phyloP scores from a whole-genome alignment of 306 rosid species.

The Medicago lupulina region DNA sequence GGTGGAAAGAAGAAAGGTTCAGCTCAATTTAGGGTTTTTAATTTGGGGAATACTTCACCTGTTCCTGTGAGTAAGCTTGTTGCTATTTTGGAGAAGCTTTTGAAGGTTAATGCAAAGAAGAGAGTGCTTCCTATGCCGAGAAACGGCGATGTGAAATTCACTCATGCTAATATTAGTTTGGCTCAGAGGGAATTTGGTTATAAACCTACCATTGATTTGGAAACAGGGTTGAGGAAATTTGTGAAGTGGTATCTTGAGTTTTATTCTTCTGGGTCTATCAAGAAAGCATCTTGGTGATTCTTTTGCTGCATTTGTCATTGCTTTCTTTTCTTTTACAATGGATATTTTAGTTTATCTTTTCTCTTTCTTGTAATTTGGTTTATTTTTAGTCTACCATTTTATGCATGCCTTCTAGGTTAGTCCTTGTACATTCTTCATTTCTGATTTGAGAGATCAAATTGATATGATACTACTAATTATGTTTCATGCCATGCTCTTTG shows the following conservation, averaged over 20 bases:
- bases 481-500: constrained; percentile 44
- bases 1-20: constrained; percentile 84
- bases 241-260: constrained; percentile 75
- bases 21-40: constrained; percentile 79
- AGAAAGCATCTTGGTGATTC: constrained; percentile 70
- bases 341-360: constrained; percentile 37
- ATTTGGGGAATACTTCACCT: constrained; percentile 84
- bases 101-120: constrained; percentile 79
- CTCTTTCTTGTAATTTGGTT: constrained; percentile 41
- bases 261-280: constrained; percentile 54
- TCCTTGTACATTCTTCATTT: constrained; percentile 65
- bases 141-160: constrained; percentile 84
- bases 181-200: constrained; percentile 75
- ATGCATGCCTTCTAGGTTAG: constrained; percentile 53
- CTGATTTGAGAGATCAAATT: constrained; percentile 59
- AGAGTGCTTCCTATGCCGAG: constrained; percentile 72
- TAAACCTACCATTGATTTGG: constrained; percentile 73
- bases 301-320: constrained; percentile 32
- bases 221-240: constrained; percentile 80
- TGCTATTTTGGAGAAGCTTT: constrained; percentile 76
- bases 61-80: constrained; percentile 82
- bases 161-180: constrained; percentile 83
- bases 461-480: constrained; percentile 47
- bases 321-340: constrained; percentile 27
- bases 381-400: constrained; percentile 42